Base-by-base conservation (phyloP, 2,329 filamentous ascomycete genomes). In the Lasiodiplodia gonubiensis region DNA sequence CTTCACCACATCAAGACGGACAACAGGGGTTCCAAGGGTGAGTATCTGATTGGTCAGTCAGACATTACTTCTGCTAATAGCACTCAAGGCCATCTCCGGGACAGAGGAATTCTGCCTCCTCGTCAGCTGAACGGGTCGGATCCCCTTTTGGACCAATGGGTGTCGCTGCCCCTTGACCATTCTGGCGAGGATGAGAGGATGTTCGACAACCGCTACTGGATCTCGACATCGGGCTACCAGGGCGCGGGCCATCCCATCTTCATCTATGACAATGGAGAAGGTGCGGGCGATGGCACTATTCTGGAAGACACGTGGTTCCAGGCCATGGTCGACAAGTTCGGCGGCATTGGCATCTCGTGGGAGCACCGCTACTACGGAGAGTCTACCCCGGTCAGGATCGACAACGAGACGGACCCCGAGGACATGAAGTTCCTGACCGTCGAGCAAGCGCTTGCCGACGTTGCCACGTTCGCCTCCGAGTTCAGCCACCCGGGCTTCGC, bases 341-440 rank as follows among this genome's bases (percentile, higher is more conserved):
- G 64, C 42, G 53, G 64, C 67, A 72, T 80, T 48, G 78, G 78
- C 4, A 78, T 80, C 49, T 74, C 77, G 0, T 80, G 78, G 77
- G 78, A 80, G 69, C 78, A 80, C 66, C 75, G 80, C 30, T 82
- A 75, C 66, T 79, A 82, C 57, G 80, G 80, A 21, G 76, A 78
- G 30, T 82, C 80, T 0, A 73, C 74, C 1, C 78, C 78, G 3
- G 73, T 74, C 14, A 73, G 71, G 0, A 76, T 79, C 51, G 71
- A 73, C 27, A 60, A 74, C 6, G 70, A 77, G 27, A 79, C 77
- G 2, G 72, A 78, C 3, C 69, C 74, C 0, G 71, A 76, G 30
- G 75, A 72, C 2, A 78, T 81, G 69, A 71, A 72, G 54, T 80
- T 73, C 49, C 74, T 79, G 42, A 82, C 73, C 0, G 77, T 78